Conservation (phyloP, 1,139 yeast genomes). For the Yamadazyma dendronema region DNA sequence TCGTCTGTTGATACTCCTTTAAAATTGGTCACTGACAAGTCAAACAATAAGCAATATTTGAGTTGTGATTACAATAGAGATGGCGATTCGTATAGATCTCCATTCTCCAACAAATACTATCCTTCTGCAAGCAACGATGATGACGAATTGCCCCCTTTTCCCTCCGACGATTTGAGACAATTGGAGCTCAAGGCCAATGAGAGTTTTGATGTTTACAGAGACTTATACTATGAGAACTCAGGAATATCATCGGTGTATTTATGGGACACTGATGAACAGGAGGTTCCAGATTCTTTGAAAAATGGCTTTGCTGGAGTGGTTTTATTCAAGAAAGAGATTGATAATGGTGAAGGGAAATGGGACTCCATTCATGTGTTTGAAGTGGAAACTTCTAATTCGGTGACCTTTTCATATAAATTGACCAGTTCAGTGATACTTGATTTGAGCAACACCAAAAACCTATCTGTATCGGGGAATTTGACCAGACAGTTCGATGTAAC, state of each 20-base stretch:
- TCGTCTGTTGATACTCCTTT: slow-evolving; percentile 89
- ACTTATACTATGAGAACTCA: slow-evolving; percentile 92
- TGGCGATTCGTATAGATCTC: slow-evolving; percentile 88
- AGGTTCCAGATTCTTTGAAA: slow-evolving; percentile 32
- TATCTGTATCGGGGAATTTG: slow-evolving; percentile 76
- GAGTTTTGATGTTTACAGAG: slow-evolving; percentile 90
- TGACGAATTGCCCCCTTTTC: slow-evolving; percentile 62
- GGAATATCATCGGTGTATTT: slow-evolving; percentile 81
- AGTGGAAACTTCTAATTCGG: slow-evolving; percentile 48
- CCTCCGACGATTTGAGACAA: slow-evolving; percentile 64
- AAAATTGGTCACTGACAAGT: slow-evolving; percentile 52
- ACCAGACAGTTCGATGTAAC: slow-evolving; percentile 73
- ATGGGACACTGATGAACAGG: slow-evolving; percentile 74
- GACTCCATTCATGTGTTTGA: slow-evolving; percentile 93
- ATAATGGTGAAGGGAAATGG: slow-evolving; percentile 65
- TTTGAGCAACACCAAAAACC: slow-evolving; percentile 35
- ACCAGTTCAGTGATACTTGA: slow-evolving; percentile 89
- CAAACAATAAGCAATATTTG: slow-evolving; percentile 65
- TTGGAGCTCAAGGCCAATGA: slow-evolving; percentile 83
- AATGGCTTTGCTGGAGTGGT: slow-evolving; percentile 86
- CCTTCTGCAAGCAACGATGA: slow-evolving; percentile 48
- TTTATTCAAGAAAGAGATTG: slow-evolving; percentile 70
- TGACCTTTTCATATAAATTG: slow-evolving; percentile 62
- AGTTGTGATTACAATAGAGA: slow-evolving; percentile 96
- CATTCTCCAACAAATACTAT: slow-evolving; percentile 81